Percentiles rank a stretch among this genome's conserved stretches.
Evolutionary conservation across 805 yeast species (phyloP).

Genomic region (Yamadazyma scolyti): DNA sequence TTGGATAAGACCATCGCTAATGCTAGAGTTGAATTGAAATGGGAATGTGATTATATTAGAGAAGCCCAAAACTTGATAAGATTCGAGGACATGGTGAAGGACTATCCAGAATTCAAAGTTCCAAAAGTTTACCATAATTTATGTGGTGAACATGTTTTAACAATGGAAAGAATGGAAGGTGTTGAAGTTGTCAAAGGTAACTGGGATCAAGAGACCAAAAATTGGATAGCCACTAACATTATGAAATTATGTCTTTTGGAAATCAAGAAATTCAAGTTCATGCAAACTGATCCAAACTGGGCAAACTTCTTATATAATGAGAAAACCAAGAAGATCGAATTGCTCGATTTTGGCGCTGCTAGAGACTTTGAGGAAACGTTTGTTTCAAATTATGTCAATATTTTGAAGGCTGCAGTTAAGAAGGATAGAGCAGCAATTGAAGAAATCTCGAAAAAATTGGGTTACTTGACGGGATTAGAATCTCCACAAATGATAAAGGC

Average conservation of each 20-base stretch:
- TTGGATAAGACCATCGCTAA: constrained; percentile 89
- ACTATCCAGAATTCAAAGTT: constrained; percentile 65
- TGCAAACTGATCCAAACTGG: constrained; percentile 99
- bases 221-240: constrained; percentile 81
- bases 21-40: constrained; percentile 87
- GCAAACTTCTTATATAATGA: constrained; percentile 89
- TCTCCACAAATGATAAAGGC: constrained; percentile 85
- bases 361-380: constrained; percentile 71
- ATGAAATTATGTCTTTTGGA: constrained; percentile 86
- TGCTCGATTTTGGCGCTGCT: constrained; percentile 94
- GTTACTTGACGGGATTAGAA: constrained; percentile 90
- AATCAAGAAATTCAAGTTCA: constrained; percentile 77
- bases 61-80: constrained; percentile 76
- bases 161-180: constrained; percentile 89
- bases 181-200: constrained; percentile 73
- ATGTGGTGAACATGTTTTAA: constrained; percentile 78
- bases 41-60: constrained; percentile 96
- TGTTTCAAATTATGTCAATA: constrained; percentile 60
- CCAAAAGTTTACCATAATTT: constrained; percentile 77
- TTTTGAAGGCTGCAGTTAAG: constrained; percentile 71
- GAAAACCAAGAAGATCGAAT: constrained; percentile 68
- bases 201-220: constrained; percentile 67
- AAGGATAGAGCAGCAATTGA: constrained; percentile 64
- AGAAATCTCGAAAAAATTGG: constrained; percentile 65
- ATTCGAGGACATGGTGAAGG: constrained; percentile 55